These are phyloP conservation scores for Aquilaria agallochum DNA, from an alignment of 441 rosid species.

Conservation along the genomic window DNA sequence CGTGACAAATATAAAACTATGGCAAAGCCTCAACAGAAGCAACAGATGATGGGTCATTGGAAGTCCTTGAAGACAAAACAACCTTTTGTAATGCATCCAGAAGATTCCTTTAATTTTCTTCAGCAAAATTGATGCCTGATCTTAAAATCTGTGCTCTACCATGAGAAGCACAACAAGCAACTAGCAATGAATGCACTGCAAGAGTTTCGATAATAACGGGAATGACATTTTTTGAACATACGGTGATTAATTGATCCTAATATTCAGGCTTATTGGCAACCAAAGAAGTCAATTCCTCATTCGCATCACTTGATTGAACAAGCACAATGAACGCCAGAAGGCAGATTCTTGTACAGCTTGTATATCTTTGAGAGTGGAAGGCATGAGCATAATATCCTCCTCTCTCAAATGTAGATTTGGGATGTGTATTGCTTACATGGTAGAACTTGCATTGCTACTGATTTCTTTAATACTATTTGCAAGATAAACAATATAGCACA, in stretches of 20 bases:
- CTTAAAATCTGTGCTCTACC: conserved; percentile 92
- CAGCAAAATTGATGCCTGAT: conserved; percentile 91
- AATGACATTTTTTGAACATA: conserved; percentile 80
- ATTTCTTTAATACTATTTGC: conserved; percentile 35
- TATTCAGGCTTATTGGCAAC: conserved; percentile 99
- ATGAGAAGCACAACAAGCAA: conserved; percentile 94
- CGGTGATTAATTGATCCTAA: conserved; percentile 91
- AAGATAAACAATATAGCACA: conserved; percentile 73
- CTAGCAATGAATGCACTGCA: conserved; percentile 91
- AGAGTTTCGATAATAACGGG: conserved; percentile 90
- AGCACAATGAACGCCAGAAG: conserved; percentile 95
- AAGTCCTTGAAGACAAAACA: conserved; percentile 68
- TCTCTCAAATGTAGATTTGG: conserved; percentile 80
- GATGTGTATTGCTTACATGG: conserved; percentile 61
- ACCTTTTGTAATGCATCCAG: conserved; percentile 98
- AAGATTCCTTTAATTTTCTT: conserved; percentile 86
- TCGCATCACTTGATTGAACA: conserved; percentile 95
- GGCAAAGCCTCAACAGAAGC: conserved; percentile 97
- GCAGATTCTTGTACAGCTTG: conserved; percentile 88
- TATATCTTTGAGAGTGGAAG: conserved; percentile 82
- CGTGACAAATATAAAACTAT: conserved; percentile 94
- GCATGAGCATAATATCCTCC: conserved; percentile 97
- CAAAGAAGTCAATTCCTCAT: conserved; percentile 84
- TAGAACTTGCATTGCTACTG: conserved; percentile 26
- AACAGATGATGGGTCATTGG: conserved; percentile 84